Conservation (phyloP, 768 basidiomycete genomes). For the Mycena vitilis region DNA sequence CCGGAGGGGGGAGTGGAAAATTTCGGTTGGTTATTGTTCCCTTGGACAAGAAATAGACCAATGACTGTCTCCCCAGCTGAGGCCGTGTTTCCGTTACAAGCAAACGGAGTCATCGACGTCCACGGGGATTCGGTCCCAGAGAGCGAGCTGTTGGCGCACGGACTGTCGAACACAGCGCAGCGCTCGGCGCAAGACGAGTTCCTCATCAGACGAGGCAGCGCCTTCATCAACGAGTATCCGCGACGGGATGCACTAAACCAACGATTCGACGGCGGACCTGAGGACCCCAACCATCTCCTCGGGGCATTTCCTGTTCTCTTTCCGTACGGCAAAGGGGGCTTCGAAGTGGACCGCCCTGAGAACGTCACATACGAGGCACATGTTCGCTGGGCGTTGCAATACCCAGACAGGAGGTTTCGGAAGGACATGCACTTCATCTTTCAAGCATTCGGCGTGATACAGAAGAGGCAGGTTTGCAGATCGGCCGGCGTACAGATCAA, state of each 20-base stretch:
- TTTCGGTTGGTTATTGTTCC: too few species aligned
- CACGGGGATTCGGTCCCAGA: not conserved
- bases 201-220: not conserved
- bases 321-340: not conserved
- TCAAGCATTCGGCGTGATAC: slow-evolving; percentile 44
- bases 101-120: not conserved
- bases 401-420: slow-evolving; percentile 44
- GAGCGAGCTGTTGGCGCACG: not conserved
- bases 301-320: not conserved
- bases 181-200: not conserved
- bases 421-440: slow-evolving; percentile 43
- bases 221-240: not conserved
- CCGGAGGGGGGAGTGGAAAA: too few species aligned
- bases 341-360: not conserved
- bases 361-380: slow-evolving; percentile 45
- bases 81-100: not conserved
- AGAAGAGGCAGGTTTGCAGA: slow-evolving; percentile 41
- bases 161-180: not conserved
- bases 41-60: too few species aligned
- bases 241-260: not conserved
- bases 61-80: too few species aligned
- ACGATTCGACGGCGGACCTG: not conserved
- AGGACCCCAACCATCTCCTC: not conserved
- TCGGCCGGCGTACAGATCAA: slow-evolving; percentile 43
- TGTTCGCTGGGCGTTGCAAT: slow-evolving; percentile 44